Conservation (phyloP, 75 land plant species). For the Sequoia sempervirens region DNA sequence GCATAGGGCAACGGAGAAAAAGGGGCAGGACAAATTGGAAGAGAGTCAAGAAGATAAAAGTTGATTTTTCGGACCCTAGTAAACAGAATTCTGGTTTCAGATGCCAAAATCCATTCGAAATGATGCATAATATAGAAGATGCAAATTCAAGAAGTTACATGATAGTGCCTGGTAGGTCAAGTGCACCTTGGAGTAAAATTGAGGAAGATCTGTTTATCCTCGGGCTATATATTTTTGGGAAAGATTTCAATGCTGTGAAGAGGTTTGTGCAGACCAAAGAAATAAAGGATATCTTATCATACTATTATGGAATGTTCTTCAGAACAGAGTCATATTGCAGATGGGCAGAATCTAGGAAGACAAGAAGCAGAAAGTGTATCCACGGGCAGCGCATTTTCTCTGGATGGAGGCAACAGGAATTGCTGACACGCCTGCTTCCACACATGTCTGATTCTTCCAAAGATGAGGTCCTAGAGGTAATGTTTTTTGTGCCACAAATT, state of each 20-base stretch:
- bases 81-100: not conserved
- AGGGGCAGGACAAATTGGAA: not conserved
- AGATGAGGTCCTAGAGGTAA: slow-evolving; percentile 48
- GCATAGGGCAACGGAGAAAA: not conserved
- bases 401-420: slow-evolving; percentile 66
- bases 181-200: slow-evolving; percentile 37
- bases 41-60: not conserved
- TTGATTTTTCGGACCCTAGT: slow-evolving; percentile 1
- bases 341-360: slow-evolving; percentile 53
- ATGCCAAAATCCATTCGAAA: not conserved
- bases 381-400: slow-evolving; percentile 48
- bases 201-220: slow-evolving; percentile 54
- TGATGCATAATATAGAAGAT: not conserved
- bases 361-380: slow-evolving; percentile 35
- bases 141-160: not conserved
- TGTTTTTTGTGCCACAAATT: not conserved
- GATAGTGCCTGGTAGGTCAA: slow-evolving; percentile 32
- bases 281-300: slow-evolving; percentile 45
- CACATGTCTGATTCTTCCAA: slow-evolving; percentile 24
- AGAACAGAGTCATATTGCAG: slow-evolving; percentile 28
- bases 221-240: slow-evolving; percentile 75
- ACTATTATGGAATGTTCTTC: slow-evolving; percentile 65
- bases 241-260: slow-evolving; percentile 40
- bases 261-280: slow-evolving; percentile 41
- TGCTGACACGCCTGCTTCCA: slow-evolving; percentile 42